Percentiles rank a stretch among this genome's conserved stretches.
Conservation (phyloP, 2,329 filamentous ascomycete genomes). For the Colletotrichum filicis region DNA sequence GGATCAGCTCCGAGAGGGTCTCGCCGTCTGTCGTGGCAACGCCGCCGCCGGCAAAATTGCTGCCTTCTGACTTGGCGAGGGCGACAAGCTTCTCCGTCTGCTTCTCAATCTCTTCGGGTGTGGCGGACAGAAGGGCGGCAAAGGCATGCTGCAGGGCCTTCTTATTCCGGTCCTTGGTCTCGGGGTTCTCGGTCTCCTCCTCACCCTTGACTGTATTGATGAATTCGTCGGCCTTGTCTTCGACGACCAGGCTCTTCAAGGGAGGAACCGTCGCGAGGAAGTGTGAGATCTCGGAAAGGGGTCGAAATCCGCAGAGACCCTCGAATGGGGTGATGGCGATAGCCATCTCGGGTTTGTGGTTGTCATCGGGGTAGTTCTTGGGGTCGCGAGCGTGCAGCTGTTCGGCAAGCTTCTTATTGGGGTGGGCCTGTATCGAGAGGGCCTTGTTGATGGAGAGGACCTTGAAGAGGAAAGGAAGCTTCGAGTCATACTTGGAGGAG, state of each 20-base stretch:
- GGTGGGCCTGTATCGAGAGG: conserved; percentile 95
- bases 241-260: conserved; percentile 74
- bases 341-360: conserved; percentile 99
- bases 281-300: conserved; percentile 85
- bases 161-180: conserved; percentile 85
- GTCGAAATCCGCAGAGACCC: conserved; percentile 94
- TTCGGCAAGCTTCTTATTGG: conserved; percentile 92
- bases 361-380: conserved; percentile 98
- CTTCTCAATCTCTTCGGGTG: conserved; percentile 67
- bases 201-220: conserved; percentile 55
- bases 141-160: conserved; percentile 81
- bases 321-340: conserved; percentile 97
- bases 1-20: conserved; percentile 80
- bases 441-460: conserved; percentile 96
- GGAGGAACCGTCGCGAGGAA: conserved; percentile 73
- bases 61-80: conserved; percentile 74
- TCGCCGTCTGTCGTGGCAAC: conserved; percentile 74
- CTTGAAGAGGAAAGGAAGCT: conserved; percentile 97
- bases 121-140: conserved; percentile 81
- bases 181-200: conserved; percentile 56
- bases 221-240: conserved; percentile 69
- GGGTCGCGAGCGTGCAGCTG: conserved; percentile 86
- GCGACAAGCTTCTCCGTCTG: conserved; percentile 77
- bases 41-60: conserved; percentile 77
- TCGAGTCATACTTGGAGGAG: conserved; percentile 78